phyloP scores from a whole-genome alignment of 2,329 filamentous ascomycete species.

The Penicillium nordicum region DNA sequence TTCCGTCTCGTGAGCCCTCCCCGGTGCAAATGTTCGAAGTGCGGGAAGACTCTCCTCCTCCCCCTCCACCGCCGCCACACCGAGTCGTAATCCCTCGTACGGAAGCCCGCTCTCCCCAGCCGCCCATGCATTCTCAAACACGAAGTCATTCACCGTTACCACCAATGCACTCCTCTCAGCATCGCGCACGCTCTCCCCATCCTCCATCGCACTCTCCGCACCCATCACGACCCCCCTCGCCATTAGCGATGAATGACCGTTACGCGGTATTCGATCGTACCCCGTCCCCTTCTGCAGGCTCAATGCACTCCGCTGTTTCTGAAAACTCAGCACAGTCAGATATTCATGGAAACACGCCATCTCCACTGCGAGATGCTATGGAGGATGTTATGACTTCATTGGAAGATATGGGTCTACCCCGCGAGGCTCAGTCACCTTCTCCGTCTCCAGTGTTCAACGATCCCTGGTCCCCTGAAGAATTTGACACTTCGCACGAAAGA shows the following conservation, averaged over 20 bases:
- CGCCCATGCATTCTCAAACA: constrained; percentile 13
- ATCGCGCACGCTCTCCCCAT: constrained; percentile 13
- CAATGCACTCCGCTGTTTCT: constrained; percentile 17
- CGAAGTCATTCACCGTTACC: constrained; percentile 15
- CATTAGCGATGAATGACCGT: constrained; percentile 42
- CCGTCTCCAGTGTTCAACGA: constrained; percentile 54
- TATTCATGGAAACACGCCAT: constrained; percentile 72
- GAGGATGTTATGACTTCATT: constrained; percentile 96
- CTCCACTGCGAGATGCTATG: constrained; percentile 90
- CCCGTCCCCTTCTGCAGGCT: constrained; percentile 46
- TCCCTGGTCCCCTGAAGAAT: constrained; percentile 89
- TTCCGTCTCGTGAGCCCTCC: constrained; percentile 24
- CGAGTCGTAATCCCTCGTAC: constrained; percentile 52
- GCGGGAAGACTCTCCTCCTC: constrained; percentile 71
- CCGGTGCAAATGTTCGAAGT: constrained; percentile 38
- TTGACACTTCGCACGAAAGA: constrained; percentile 52
- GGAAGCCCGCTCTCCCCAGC: constrained; percentile 17
- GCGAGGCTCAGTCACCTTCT: constrained; percentile 45
- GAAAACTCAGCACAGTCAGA: constrained; percentile 51
- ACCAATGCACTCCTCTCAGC: constrained; percentile 9
- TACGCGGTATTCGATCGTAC: constrained; percentile 42
- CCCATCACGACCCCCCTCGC: constrained; percentile 29
- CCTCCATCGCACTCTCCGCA: constrained; percentile 12
- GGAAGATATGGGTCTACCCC: constrained; percentile 72
- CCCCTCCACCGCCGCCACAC: constrained; percentile 80